Conservation (phyloP, 306 rosid genomes). For the Psophocarpus tetragonolobus region DNA sequence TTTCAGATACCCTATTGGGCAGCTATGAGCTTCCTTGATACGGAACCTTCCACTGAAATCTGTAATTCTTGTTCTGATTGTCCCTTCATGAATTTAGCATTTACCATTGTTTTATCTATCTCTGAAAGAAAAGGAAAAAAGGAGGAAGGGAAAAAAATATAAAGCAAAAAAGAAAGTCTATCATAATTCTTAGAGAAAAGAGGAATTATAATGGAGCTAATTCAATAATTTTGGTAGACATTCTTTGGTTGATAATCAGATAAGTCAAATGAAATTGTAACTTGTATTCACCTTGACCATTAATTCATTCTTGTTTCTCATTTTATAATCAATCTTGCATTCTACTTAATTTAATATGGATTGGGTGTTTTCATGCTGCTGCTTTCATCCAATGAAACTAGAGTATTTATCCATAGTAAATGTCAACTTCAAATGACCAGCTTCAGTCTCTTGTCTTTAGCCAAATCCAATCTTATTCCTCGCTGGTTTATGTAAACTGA, state of each 20-base stretch:
- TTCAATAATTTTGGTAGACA: conserved; percentile 32
- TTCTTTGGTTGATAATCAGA: conserved; percentile 31
- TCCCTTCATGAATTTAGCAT: conserved; percentile 35
- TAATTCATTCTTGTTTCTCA: conserved; percentile 23
- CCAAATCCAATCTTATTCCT: neutral
- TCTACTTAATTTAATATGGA: neutral
- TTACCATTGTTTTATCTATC: conserved; percentile 23
- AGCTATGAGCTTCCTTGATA: conserved; percentile 35
- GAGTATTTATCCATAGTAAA: neutral
- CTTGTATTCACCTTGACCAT: conserved; percentile 5
- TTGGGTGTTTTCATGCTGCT: conserved; percentile 3
- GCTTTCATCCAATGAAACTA: neutral
- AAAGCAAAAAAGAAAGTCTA: conserved; percentile 11
- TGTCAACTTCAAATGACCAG: neutral
- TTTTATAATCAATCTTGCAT: conserved; percentile 20
- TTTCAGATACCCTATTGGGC: conserved; percentile 33
- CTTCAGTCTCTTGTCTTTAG: neutral
- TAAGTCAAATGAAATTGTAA: conserved; percentile 1
- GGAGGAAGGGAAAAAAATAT: neutral
- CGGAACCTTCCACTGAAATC: conserved; percentile 25
- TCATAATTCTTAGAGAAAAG: neutral
- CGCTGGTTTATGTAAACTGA: neutral
- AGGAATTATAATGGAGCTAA: conserved; percentile 23
- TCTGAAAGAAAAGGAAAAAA: conserved; percentile 8
- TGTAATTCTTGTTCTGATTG: conserved; percentile 25